phyloP scores from a whole-genome alignment of 345 rosid species.

The Salix dunnii region DNA sequence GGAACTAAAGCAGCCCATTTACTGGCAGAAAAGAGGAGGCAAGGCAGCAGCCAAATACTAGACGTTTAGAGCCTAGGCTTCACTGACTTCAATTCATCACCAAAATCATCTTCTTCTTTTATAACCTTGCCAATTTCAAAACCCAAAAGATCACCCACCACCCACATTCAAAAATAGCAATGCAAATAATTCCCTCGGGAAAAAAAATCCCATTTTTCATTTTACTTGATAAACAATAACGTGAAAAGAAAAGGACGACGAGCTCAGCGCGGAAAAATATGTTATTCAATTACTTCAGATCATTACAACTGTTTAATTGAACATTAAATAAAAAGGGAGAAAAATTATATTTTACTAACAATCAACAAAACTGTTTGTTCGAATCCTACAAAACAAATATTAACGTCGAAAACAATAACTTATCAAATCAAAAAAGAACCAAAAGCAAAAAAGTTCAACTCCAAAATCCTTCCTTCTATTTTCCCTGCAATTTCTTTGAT shows the following conservation, averaged over 20 bases:
- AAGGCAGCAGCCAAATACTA: constrained; percentile 1
- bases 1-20: constrained; percentile 97
- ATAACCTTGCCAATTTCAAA: constrained; percentile 21
- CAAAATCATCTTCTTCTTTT: constrained; percentile 17
- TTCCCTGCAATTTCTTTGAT: constrained; percentile 3
- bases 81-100: constrained; percentile 18
- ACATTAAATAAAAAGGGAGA: background rate
- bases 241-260: background rate
- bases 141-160: constrained; percentile 7
- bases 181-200: background rate
- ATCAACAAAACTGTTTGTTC: background rate
- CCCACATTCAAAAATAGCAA: background rate
- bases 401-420: background rate
- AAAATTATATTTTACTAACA: background rate
- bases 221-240: background rate
- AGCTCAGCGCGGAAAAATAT: background rate
- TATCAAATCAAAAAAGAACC: background rate
- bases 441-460: background rate
- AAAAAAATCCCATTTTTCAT: background rate
- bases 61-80: constrained; percentile 12
- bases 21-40: constrained; percentile 22
- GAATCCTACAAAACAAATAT: background rate
- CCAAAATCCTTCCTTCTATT: background rate
- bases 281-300: background rate
- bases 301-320: background rate